These are phyloP conservation scores for Cladosporium sp. DNA, from an alignment of 2,329 filamentous ascomycete genomes.

Conservation along the genomic window DNA sequence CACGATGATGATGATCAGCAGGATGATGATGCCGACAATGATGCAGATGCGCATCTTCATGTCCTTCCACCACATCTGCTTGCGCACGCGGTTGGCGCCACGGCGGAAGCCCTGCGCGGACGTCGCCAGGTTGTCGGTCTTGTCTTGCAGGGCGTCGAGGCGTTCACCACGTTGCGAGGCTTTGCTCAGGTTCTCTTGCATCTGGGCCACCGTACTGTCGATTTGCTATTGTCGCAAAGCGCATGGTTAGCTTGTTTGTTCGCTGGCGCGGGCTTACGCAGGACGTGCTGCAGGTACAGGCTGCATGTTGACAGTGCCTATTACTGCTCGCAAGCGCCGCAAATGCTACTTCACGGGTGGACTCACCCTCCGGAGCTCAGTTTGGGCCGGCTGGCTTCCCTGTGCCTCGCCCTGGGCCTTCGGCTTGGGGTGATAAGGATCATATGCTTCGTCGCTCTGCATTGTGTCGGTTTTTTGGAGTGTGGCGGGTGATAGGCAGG, in stretches of 20 bases:
- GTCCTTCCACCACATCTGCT: slow-evolving; percentile 99
- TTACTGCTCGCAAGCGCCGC: neutral
- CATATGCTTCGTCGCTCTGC: neutral
- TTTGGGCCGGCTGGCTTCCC: neutral
- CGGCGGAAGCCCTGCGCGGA: slow-evolving; percentile 95
- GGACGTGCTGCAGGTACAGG: neutral
- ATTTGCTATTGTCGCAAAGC: slow-evolving; percentile 70
- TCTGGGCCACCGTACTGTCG: slow-evolving; percentile 89
- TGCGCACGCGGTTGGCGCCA: slow-evolving; percentile 89
- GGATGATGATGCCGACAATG: slow-evolving; percentile 83
- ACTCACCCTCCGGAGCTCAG: slow-evolving; percentile 13
- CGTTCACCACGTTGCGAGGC: slow-evolving; percentile 89
- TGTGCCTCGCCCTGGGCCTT: neutral
- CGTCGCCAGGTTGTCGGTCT: slow-evolving; percentile 87
- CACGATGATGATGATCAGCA: slow-evolving; percentile 92
- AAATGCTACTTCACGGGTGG: neutral
- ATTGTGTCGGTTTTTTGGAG: slow-evolving; percentile 5
- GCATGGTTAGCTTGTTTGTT: neutral
- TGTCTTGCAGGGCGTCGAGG: slow-evolving; percentile 85
- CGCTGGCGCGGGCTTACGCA: neutral
- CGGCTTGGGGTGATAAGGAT: slow-evolving; percentile 4
- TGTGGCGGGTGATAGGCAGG: no score
- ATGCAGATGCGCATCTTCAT: slow-evolving; percentile 99
- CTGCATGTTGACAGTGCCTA: neutral
- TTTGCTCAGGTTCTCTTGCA: slow-evolving; percentile 98